phyloP scores from a whole-genome alignment of 441 rosid species.

The Capsella rubella region DNA sequence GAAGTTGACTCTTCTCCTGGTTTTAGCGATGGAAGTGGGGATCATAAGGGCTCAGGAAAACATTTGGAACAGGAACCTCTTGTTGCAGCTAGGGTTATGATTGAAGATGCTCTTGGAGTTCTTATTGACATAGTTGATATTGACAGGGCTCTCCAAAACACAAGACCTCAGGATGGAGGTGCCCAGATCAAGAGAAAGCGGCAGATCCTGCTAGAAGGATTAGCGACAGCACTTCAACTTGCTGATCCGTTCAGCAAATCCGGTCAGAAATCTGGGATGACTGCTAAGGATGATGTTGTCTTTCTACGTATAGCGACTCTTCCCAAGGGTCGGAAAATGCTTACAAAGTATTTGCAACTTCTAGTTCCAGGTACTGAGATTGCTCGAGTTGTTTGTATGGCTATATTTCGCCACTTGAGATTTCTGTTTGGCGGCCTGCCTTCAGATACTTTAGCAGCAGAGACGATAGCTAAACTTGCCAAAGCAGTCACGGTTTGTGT shows the following conservation, averaged over 20 bases:
- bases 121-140: constrained; percentile 84
- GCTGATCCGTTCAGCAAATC: constrained; percentile 87
- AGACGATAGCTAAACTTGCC: constrained; percentile 64
- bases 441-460: constrained; percentile 71
- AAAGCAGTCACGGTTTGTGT: constrained; percentile 74
- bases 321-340: constrained; percentile 84
- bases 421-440: constrained; percentile 81
- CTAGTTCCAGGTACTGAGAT: constrained; percentile 87
- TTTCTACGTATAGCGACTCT: constrained; percentile 81
- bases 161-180: constrained; percentile 89
- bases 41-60: constrained; percentile 64
- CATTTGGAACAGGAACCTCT: constrained; percentile 88
- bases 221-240: constrained; percentile 89
- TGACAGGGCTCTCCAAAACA: constrained; percentile 72
- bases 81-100: constrained; percentile 82
- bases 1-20: constrained; percentile 70
- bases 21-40: constrained; percentile 62
- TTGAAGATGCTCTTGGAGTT: constrained; percentile 69
- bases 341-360: constrained; percentile 71
- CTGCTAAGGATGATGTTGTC: constrained; percentile 83
- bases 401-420: constrained; percentile 81
- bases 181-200: constrained; percentile 78
- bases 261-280: constrained; percentile 59
- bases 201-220: constrained; percentile 78
- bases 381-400: constrained; percentile 88